Base-by-base conservation (phyloP, 345 rosid genomes). In the Angophora floribunda region DNA sequence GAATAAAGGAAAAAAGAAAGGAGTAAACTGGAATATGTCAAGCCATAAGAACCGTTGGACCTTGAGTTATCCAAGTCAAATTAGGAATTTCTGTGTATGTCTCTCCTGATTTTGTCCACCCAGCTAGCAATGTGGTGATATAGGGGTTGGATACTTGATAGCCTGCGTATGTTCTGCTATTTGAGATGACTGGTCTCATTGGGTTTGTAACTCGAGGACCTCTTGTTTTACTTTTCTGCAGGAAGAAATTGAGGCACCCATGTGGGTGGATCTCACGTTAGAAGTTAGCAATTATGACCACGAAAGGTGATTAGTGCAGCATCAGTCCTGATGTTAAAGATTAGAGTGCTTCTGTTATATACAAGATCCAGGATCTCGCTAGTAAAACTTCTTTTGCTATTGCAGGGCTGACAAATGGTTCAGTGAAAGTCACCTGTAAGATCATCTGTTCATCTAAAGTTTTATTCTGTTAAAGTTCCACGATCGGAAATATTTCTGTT, bases 391-490 rank as follows among this genome's bases (percentile, higher is more conserved):
- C 78, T 85, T 86, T 70, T 55, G 86, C 17, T 17, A 50, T 88
- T 91, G 90, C 94, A 95, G 97, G 6, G 90, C 93, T 90, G 95
- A 92, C 32, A 89, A 88, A 67, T 94, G 96, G 96, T 95, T 95
- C 90, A 85, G 70, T 63, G 87, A 84, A 88, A 89, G 88, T 86
- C 96, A 95, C 89, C 79, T 4, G 97, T 95, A 93, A 91, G 97
- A 85, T 51, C 91, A 82, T 53, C 70, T 59, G 30, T 75, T 70
- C 61, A 21, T 59, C 36, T 44, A 59, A 88, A 32, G 32, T 14
- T 88, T 67, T 28, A 55, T 82, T 67, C 87, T 51, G 26, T 57
- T 14, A 52, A 36, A 87, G 28, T 36, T 52, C 85, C 16, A 30
- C 70, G 5, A 28, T 19, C 2, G n/a, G 16, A 47, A 52, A 36